Evolutionary conservation across 192 early-diverging fungal genomes (phyloP).

Genomic region (Helicostylum pulchrum): DNA sequence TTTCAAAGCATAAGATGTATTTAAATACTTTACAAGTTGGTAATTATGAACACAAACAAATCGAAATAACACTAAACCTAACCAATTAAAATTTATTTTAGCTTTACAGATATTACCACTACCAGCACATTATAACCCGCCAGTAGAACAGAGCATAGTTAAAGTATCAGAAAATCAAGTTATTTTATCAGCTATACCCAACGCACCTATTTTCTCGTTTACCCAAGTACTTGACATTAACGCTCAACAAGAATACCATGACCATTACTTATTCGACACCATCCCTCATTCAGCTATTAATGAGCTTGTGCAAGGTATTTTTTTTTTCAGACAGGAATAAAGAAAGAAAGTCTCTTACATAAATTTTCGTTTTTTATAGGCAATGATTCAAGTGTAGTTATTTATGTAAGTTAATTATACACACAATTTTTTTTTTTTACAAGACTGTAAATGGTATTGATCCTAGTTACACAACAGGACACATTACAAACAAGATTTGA

Average conservation of each 20-base stretch:
- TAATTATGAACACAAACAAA: background rate
- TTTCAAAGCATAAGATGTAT: too few relatives aligned
- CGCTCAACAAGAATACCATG: background rate
- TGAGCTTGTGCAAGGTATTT: constrained; percentile 7
- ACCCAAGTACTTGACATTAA: background rate
- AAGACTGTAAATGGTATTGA: background rate
- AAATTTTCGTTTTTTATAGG: background rate
- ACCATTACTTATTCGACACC: background rate
- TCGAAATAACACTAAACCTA: background rate
- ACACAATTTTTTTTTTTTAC: too few relatives aligned
- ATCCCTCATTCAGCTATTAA: background rate
- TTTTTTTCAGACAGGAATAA: too few relatives aligned
- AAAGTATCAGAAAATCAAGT: constrained; percentile 10
- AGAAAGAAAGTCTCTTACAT: background rate
- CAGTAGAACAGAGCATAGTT: background rate
- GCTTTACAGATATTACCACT: constrained; percentile 8
- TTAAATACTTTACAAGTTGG: background rate
- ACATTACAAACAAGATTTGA: too few relatives aligned
- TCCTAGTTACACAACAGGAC: too few relatives aligned
- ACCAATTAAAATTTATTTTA: background rate
- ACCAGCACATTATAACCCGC: background rate
- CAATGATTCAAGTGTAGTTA: background rate
- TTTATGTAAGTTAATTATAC: background rate
- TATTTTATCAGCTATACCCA: background rate
- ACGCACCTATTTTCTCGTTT: background rate